Base-by-base conservation (phyloP, 345 rosid species). In the Durio zibethinus region DNA sequence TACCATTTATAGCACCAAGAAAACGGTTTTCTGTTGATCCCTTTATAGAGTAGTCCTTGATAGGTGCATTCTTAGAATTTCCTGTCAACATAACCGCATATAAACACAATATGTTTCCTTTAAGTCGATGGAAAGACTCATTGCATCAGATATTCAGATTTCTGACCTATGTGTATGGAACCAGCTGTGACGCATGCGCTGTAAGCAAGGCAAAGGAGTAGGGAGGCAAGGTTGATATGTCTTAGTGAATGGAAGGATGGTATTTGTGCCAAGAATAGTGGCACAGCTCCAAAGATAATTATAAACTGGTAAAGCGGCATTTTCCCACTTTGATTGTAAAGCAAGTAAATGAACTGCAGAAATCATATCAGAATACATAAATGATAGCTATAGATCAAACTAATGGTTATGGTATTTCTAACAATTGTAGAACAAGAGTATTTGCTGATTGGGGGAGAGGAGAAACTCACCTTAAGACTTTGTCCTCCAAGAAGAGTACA, bases 171-270 rank as follows among this genome's bases (percentile, higher is more conserved):
- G 35, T 81, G 8, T 43, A 87, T 76, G 6, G 89, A 87, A 35
- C 85, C 90, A 4, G 84, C 88, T 0, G 85, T 48, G 59, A 76
- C 82, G 10, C 83, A 85, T 36, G 79, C 75, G 35, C 88, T 86
- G 74, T 90, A 88, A 71, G 84, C 86, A 10, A 90, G 84, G 33
- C 84, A 79, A 33, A 90, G 86, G 59, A 85, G 16, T 27, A 87
- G 78, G 18, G 90, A 87, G 40, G 85, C 77, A 35, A 90, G 85
- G 65, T 88, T 90, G 75, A 90, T 87, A 71, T 87, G 85, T 62
- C 94, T 82, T 36, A 90, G 80, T 8, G 92, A 88, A 72, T 88
- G 92, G 82, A 88, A 88, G 23, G 94, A 90, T 50, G 94, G 94
- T 18, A 85, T 60, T 81, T 90, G 94, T 38, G 92, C 92, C 40